A percentile compares a stretch with the other conserved stretches of the same genome.
phyloP scores from a whole-genome alignment of 495 filamentous ascomycete species.

The Aspergillus hancockii region DNA sequence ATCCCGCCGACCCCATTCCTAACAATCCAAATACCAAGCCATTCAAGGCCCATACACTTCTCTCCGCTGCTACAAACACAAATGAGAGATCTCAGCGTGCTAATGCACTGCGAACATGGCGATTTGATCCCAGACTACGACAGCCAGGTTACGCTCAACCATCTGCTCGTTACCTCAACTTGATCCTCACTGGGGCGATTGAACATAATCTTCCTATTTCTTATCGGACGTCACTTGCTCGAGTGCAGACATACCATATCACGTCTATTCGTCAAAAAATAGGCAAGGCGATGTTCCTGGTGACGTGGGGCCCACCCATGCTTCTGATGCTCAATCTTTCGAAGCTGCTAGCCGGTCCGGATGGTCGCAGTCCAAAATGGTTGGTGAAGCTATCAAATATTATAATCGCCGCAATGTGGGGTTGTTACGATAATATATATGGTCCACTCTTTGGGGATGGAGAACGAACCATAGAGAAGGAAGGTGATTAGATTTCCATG shows the following conservation, averaged over 20 bases:
- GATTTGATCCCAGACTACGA: slow-evolving; percentile 33
- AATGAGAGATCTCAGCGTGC: not conserved
- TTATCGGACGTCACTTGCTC: slow-evolving; percentile 68
- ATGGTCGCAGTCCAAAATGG: slow-evolving; percentile 70
- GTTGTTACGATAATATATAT: slow-evolving; percentile 70
- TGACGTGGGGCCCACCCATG: slow-evolving; percentile 61
- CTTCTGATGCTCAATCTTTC: slow-evolving; percentile 47
- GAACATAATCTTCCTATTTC: slow-evolving; percentile 76
- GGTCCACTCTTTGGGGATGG: slow-evolving; percentile 79
- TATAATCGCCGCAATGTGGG: slow-evolving; percentile 64
- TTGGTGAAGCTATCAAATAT: slow-evolving; percentile 45
- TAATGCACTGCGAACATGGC: slow-evolving; percentile 5
- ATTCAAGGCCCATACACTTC: slow-evolving; percentile 63
- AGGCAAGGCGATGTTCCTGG: slow-evolving; percentile 61
- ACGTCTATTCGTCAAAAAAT: slow-evolving; percentile 67
- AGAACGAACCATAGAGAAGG: slow-evolving; percentile 63
- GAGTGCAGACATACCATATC: slow-evolving; percentile 65
- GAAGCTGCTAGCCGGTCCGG: slow-evolving; percentile 55
- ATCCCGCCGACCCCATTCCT: slow-evolving; percentile 41
- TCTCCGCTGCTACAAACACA: slow-evolving; percentile 45
- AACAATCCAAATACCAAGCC: slow-evolving; percentile 34
- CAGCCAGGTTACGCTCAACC: slow-evolving; percentile 75
- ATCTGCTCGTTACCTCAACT: slow-evolving; percentile 75
- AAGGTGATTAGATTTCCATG: not conserved
- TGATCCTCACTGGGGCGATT: slow-evolving; percentile 72